Evolutionary conservation across 176 grass and related monocot genomes (phyloP).

Genomic region (Canna indica): DNA sequence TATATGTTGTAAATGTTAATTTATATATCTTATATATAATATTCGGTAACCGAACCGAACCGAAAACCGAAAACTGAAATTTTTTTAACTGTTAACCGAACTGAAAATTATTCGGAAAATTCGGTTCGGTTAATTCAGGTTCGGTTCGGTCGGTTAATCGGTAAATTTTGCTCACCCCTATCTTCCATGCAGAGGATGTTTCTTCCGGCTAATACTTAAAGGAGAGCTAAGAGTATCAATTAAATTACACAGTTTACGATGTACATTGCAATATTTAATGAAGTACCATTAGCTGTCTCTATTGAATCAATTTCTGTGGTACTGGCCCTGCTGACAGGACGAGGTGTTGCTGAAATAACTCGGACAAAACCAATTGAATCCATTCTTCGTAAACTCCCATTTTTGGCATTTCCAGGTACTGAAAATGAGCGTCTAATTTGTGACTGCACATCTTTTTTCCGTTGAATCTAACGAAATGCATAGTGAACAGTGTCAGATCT

Average conservation of each 20-base stretch:
- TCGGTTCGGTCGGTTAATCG: too few relatives aligned
- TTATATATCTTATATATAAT: too few relatives aligned
- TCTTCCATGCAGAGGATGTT: neutral
- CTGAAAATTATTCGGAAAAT: too few relatives aligned
- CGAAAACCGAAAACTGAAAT: too few relatives aligned
- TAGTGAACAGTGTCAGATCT: slow-evolving; percentile 1
- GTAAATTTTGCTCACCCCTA: too few relatives aligned
- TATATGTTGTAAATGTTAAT: too few relatives aligned
- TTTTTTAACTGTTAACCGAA: too few relatives aligned
- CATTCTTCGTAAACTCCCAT: slow-evolving; percentile 55
- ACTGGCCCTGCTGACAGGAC: slow-evolving; percentile 32
- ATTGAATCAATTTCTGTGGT: slow-evolving; percentile 27
- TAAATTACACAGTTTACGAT: neutral
- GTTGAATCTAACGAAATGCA: slow-evolving; percentile 9
- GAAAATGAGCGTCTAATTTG: slow-evolving; percentile 85
- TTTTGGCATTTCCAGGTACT: slow-evolving; percentile 78
- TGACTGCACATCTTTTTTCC: slow-evolving; percentile 48
- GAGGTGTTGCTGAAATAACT: slow-evolving; percentile 77
- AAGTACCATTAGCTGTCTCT: slow-evolving; percentile 54
- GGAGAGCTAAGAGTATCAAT: neutral
- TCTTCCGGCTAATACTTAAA: neutral
- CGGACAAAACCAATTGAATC: slow-evolving; percentile 79
- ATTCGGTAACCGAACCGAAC: too few relatives aligned
- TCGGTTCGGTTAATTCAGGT: too few relatives aligned
- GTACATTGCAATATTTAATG: slow-evolving; percentile 4